Base-by-base conservation (phyloP, 257 asterid genomes). In the Capsicum pubescens region DNA sequence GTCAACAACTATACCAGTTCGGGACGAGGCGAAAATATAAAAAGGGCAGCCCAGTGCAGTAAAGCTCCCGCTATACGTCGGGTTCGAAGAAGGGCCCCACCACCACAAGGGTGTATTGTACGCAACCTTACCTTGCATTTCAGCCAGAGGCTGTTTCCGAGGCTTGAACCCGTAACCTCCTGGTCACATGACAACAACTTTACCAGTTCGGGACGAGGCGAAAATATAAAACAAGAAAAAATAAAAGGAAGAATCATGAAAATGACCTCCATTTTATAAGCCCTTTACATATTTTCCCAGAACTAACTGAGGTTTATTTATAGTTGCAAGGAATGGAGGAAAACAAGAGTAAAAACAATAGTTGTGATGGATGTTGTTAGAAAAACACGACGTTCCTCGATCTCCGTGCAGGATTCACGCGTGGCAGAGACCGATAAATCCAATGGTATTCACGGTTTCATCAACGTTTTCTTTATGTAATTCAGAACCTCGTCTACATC, bases 401-500 rank as follows among this genome's bases (percentile, higher is more conserved):
- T 50, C 59, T 74, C 61, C 61, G 61, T 7, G 13, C 17, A 77
- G 8, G 64, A 77, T 54, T 77, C 46, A 14, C 26, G 35, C 81
- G 6, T 14, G 3, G 50, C 26, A 77, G 82, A 77, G 82, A 54
- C 50, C 64, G 26, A 54, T 55, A 4, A 6, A 77, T 54, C 50
- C 14, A 14, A 14, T 77, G 82, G 82, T 54, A 13, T 13, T 93
- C 91, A 95, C 12, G 91, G 90, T 86, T 91, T 92, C 97, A 88
- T 92, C 88, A 97, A 83, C 84, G 86, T 87, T 19, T 87, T 88
- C 87, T 85, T 90, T 48, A 97, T 17, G 56, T 89, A 97, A 71
- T 83, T 86, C 10, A 91, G 88, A 19, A 95, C 99, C 87, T 84
- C 92, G 26, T 95, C 98, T 61, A 87, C 92, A 59, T 97, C 86